Percentiles rank a stretch among this genome's conserved stretches.
Conservation (phyloP, 2,329 filamentous ascomycete species). For the Tolypocladium nubicola region DNA sequence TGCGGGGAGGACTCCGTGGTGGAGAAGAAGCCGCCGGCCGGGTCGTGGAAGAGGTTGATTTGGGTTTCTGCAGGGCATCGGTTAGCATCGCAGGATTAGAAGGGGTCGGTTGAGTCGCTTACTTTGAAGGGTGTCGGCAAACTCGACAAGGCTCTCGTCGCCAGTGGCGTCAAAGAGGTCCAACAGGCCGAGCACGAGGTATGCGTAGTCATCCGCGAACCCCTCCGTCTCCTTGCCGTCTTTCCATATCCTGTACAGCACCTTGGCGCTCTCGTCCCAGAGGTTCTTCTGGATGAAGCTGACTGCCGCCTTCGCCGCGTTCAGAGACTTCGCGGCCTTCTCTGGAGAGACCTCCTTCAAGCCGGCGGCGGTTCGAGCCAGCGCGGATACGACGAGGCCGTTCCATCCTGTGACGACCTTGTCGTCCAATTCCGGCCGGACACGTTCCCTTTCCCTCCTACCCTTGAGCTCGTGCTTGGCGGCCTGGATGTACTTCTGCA, state of each 20-base stretch:
- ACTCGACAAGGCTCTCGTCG: conserved; percentile 63
- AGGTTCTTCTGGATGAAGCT: conserved; percentile 63
- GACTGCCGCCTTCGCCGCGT: conserved; percentile 57
- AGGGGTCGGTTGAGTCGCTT: conserved; percentile 15
- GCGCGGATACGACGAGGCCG: conserved; percentile 71
- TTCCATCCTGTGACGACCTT: conserved; percentile 87
- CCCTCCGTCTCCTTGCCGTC: conserved; percentile 54
- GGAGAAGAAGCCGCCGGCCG: conserved; percentile 61
- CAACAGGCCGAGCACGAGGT: conserved; percentile 71
- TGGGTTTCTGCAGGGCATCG: conserved; percentile 48
- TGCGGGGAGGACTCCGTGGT: conserved; percentile 53
- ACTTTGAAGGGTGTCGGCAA: conserved; percentile 74
- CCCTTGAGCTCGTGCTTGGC: conserved; percentile 59
- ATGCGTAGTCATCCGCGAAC: conserved; percentile 94
- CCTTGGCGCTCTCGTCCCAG: conserved; percentile 52
- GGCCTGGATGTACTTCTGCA: conserved; percentile 53
- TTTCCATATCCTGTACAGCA: conserved; percentile 65
- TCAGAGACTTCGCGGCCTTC: conserved; percentile 49
- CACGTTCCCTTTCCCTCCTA: conserved; percentile 64
- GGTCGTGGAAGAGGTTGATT: conserved; percentile 68
- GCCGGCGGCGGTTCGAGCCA: conserved; percentile 65
- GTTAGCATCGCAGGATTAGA: conserved; percentile 2
- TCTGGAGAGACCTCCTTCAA: conserved; percentile 50
- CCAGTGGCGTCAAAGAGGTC: conserved; percentile 77
- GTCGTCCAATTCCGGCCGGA: conserved; percentile 69